phyloP scores from a whole-genome alignment of 768 basidiomycete species.

The Cystobasidium onofrii region DNA sequence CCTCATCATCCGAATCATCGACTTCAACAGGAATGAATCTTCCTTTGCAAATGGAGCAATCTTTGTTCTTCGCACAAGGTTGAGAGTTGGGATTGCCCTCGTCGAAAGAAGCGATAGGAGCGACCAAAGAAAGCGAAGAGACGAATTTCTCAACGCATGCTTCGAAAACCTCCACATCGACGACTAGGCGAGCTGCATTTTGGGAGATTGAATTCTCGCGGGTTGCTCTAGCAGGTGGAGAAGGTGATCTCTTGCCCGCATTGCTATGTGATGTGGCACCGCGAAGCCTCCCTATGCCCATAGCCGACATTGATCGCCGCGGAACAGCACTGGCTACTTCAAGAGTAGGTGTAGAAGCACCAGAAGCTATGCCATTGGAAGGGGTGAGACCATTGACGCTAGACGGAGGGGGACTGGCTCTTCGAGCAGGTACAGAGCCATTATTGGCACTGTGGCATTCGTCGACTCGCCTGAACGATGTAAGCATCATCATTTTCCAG shows the following conservation, averaged over 20 bases:
- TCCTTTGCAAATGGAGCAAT: conserved; percentile 39
- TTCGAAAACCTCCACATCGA: conserved; percentile 30
- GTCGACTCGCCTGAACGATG: conserved; percentile 7
- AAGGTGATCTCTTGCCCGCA: conserved; percentile 32
- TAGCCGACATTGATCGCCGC: conserved; percentile 15
- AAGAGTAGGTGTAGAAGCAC: neutral
- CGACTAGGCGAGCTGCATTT: conserved; percentile 20
- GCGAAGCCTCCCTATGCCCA: conserved; percentile 20
- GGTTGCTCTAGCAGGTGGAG: conserved; percentile 9
- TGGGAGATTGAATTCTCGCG: neutral
- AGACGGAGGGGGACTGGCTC: conserved; percentile 4
- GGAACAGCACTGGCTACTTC: neutral
- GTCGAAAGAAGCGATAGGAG: conserved; percentile 21
- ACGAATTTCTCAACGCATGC: conserved; percentile 23
- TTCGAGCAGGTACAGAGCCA: neutral
- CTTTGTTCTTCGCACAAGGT: neutral
- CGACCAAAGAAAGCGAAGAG: conserved; percentile 5
- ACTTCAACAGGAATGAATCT: conserved; percentile 37
- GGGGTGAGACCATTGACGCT: neutral
- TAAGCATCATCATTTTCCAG: conserved; percentile 42
- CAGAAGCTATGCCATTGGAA: neutral
- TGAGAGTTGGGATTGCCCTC: conserved; percentile 3
- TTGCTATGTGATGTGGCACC: neutral
- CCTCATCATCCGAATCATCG: conserved; percentile 38
- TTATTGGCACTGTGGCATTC: neutral